Evolutionary conservation across 306 rosid genomes (phyloP), one percentile per base, ranked within the genome.

Genomic region (Prinsepia uniflora): DNA sequence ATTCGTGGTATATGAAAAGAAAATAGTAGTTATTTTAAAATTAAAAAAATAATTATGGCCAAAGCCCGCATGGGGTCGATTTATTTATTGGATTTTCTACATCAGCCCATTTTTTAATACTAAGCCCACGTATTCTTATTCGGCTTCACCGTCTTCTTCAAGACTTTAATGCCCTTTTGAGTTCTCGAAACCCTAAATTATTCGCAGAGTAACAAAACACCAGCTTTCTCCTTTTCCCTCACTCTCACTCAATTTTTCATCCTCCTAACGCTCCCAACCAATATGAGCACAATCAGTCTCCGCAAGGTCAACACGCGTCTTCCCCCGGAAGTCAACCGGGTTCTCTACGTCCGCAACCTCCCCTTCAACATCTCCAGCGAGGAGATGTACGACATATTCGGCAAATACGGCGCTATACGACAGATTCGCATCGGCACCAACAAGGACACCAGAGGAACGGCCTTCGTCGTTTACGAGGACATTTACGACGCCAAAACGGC

Each of bases 341-440:
- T 89, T 1, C 87, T 94, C 34, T 94, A 91, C 74, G 97, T 94
- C 0, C 80, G 99, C 0, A 94, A 94, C 78, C 88, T 94, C 1
- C 99, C 99, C 0, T 94, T 94, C 88, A 94, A 91, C 85, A 94
- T 94, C 12, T 86, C 99, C 3, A 91, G 99, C 83, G 97, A 94
- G 66, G 99, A 94, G 90, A 94, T 94, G 99, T 94, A 94, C 86
- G 99, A 94, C 40, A 94, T 94, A 12, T 91, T 94, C 67, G 99
- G 99, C 57, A 94, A 94, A 63, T 91, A 94, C 88, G 99, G 99
- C 0, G 99, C 97, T 13, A 94, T 94, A 17, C 87, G 99, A 30
- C 99, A 94, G 95, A 94, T 91, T 50, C 96, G 97, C 8, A 80
- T 94, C 30, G 99, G 97, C 0, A 86, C 92, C 8, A 91, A 80